A percentile compares a stretch with the other conserved stretches of the same genome.
These are phyloP conservation scores for Leishmania tropica DNA, from an alignment of 208 protist species.

Conservation along the genomic window DNA sequence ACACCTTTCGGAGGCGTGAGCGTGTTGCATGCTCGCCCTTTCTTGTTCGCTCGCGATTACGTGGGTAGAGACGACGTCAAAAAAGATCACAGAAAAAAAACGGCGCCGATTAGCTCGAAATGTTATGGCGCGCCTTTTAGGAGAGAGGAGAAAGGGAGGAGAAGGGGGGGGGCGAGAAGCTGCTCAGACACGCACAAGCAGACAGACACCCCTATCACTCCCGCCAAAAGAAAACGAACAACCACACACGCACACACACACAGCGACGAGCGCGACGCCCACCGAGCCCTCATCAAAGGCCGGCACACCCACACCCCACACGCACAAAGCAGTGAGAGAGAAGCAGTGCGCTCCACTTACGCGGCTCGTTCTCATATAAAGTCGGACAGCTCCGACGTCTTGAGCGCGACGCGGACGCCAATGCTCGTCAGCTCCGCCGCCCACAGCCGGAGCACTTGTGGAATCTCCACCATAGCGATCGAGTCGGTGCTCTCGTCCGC, in stretches of 20 bases:
- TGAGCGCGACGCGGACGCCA: constrained; percentile 85
- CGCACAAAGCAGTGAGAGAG: not conserved
- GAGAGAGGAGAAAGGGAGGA: too few species aligned
- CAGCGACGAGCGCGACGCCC: not conserved
- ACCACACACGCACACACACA: not conserved
- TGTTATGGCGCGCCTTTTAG: not conserved
- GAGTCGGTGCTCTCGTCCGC: constrained; percentile 74
- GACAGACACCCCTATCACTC: not conserved
- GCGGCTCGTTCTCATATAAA: constrained; percentile 18
- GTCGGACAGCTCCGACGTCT: constrained; percentile 49
- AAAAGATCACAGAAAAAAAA: constrained; percentile 12
- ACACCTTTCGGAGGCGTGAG: not conserved
- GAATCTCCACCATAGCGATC: constrained; percentile 91
- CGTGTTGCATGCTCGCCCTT: not conserved
- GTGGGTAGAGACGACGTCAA: not conserved
- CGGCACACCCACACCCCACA: not conserved
- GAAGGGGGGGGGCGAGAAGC: not conserved
- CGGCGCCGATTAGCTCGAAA: constrained; percentile 5
- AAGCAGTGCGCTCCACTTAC: not conserved
- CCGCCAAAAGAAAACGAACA: not conserved
- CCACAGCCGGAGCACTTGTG: constrained; percentile 90
- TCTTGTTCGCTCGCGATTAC: not conserved
- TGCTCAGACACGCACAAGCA: not conserved
- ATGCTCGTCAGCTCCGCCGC: constrained; percentile 89
- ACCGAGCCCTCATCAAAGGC: not conserved